phyloP scores from a whole-genome alignment of 2,329 filamentous ascomycete species.

The Fusarium pininemorale region DNA sequence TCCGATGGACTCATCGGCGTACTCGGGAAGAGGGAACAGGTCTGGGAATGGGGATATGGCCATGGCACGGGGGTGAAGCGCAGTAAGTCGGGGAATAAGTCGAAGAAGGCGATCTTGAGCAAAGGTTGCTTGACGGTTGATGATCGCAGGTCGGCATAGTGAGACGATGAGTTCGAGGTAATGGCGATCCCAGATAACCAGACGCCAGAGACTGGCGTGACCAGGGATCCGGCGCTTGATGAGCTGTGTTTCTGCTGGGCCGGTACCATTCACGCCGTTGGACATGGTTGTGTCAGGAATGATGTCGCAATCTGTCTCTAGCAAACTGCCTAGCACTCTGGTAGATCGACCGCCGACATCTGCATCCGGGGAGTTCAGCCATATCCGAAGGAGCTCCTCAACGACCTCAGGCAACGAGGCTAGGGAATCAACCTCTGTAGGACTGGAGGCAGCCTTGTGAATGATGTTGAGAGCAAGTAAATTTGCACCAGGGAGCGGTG shows the following conservation, averaged over 20 bases:
- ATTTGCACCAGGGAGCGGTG: slow-evolving; percentile 64
- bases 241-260: slow-evolving; percentile 49
- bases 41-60: slow-evolving; percentile 48
- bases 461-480: slow-evolving; percentile 66
- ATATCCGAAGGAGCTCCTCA: slow-evolving; percentile 58
- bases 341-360: slow-evolving; percentile 65
- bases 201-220: slow-evolving; percentile 63
- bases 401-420: slow-evolving; percentile 60
- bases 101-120: slow-evolving; percentile 64
- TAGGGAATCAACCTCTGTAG: slow-evolving; percentile 60
- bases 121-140: slow-evolving; percentile 55
- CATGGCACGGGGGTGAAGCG: slow-evolving; percentile 56
- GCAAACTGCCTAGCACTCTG: slow-evolving; percentile 61
- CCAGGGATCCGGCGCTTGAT: slow-evolving; percentile 54
- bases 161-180: slow-evolving; percentile 57
- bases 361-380: slow-evolving; percentile 63
- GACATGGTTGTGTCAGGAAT: slow-evolving; percentile 33
- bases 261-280: slow-evolving; percentile 30
- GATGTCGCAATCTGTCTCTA: slow-evolving; percentile 63
- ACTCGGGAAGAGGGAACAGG: slow-evolving; percentile 7
- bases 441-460: slow-evolving; percentile 61
- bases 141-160: slow-evolving; percentile 45
- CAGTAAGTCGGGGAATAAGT: slow-evolving; percentile 60
- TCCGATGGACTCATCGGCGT: slow-evolving; percentile 36
- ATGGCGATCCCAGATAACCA: slow-evolving; percentile 58